Conservation (phyloP, 495 filamentous ascomycete genomes). For the Viridothelium virens region DNA sequence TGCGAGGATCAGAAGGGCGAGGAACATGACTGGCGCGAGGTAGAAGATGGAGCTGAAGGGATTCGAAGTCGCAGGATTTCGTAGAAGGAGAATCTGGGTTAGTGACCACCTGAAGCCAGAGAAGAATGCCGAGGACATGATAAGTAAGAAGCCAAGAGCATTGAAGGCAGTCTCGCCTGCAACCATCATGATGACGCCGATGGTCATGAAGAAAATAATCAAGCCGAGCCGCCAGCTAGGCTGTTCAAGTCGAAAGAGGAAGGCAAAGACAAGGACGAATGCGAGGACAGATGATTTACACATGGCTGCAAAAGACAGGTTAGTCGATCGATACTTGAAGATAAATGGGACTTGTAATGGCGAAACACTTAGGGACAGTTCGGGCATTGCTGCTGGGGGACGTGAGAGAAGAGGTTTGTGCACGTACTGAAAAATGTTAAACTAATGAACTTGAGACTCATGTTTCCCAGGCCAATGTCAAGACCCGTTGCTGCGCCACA, state of each 20-base stretch:
- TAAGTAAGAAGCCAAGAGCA: conserved; percentile 76
- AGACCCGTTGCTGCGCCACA: conserved; percentile 90
- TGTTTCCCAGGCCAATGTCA: conserved; percentile 95
- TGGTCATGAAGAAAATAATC: conserved; percentile 88
- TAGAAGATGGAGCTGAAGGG: conserved; percentile 97
- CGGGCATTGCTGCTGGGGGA: too few species aligned
- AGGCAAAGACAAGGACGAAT: conserved; percentile 93
- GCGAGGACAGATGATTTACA: conserved; percentile 95
- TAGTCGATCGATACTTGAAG: not conserved
- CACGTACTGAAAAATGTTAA: conserved; percentile 88
- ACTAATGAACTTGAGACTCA: conserved; percentile 87
- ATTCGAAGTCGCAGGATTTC: conserved; percentile 92
- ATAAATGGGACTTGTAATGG: conserved; percentile 13
- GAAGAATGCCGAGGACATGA: conserved; percentile 89
- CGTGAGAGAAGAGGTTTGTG: not conserved
- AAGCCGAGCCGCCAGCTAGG: conserved; percentile 76
- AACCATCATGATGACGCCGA: conserved; percentile 98
- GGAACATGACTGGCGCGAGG: conserved; percentile 93
- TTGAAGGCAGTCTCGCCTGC: conserved; percentile 91
- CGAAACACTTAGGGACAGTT: not conserved
- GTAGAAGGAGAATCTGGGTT: conserved; percentile 89
- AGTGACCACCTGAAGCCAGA: conserved; percentile 96
- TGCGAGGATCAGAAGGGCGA: conserved; percentile 70
- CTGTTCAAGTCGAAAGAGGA: conserved; percentile 83
- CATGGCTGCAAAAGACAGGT: conserved; percentile 56